Percentiles rank a stretch among this genome's conserved stretches.
phyloP scores from a whole-genome alignment of 2,329 filamentous ascomycete genomes.

The Torrubiella hemipterigena region DNA sequence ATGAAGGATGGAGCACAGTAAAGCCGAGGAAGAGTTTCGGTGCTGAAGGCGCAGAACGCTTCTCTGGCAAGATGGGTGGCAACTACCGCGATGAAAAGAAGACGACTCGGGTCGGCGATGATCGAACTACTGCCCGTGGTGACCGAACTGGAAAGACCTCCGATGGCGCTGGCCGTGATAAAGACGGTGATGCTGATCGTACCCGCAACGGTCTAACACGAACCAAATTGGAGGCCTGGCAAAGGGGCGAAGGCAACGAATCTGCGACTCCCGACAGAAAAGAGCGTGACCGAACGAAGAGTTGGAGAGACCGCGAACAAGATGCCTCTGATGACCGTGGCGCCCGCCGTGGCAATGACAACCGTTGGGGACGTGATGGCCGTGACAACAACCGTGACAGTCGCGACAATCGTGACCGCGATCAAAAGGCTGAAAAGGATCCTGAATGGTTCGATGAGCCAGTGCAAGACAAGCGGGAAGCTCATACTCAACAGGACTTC shows the following conservation, averaged over 20 bases:
- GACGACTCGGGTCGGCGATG: conserved; percentile 40
- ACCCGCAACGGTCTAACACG: conserved; percentile 55
- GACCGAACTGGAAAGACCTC: conserved; percentile 35
- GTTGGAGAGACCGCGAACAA: conserved; percentile 45
- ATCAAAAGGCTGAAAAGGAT: conserved; percentile 57
- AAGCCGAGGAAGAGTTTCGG: conserved; percentile 66
- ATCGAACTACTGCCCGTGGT: conserved; percentile 36
- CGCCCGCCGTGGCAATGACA: conserved; percentile 28
- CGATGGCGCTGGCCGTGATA: conserved; percentile 37
- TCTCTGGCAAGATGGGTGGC: conserved; percentile 53
- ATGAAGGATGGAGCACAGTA: conserved; percentile 65
- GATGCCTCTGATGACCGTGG: conserved; percentile 30
- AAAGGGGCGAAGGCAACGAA: conserved; percentile 40
- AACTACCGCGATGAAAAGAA: conserved; percentile 29
- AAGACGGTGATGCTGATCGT: conserved; percentile 38
- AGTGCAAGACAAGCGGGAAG: conserved; percentile 54
- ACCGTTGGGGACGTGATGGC: conserved; percentile 46
- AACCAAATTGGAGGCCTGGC: conserved; percentile 64
- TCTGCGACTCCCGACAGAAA: conserved; percentile 25
- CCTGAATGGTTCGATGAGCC: conserved; percentile 84
- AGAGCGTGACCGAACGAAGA: conserved; percentile 45
- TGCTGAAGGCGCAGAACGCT: conserved; percentile 59
- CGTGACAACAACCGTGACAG: not conserved
- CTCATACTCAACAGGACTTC: conserved; percentile 80
- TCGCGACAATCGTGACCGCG: conserved; percentile 29